A percentile compares a stretch with the other conserved stretches of the same genome.
These are phyloP conservation scores for Epichloe typhina DNA, from an alignment of 2,329 filamentous ascomycete genomes.

Conservation along the genomic window DNA sequence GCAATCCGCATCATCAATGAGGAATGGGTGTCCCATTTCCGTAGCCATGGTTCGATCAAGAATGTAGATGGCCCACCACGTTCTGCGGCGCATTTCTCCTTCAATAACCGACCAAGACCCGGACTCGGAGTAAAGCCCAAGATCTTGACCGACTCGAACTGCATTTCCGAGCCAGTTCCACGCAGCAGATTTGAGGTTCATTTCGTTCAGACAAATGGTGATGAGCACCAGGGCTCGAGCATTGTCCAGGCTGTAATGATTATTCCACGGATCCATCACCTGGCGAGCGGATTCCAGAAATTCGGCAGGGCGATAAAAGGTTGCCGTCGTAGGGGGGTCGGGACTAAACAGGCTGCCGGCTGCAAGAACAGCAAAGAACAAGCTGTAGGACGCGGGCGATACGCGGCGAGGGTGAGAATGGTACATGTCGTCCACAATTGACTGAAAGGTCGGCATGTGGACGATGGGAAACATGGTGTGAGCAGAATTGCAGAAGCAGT, in stretches of 20 bases:
- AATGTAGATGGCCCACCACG: constrained; percentile 92
- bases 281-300: constrained; percentile 60
- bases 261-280: constrained; percentile 68
- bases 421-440: constrained; percentile 67
- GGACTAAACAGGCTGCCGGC: constrained; percentile 64
- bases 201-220: constrained; percentile 70
- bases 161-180: constrained; percentile 78
- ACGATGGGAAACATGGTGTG: constrained; percentile 76
- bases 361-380: constrained; percentile 74
- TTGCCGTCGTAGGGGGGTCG: constrained; percentile 34
- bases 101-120: constrained; percentile 64
- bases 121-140: constrained; percentile 66
- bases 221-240: constrained; percentile 59
- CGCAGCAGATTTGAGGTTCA: constrained; percentile 72
- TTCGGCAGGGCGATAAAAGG: constrained; percentile 40
- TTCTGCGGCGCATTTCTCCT: constrained; percentile 69
- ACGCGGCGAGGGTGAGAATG: constrained; percentile 44
- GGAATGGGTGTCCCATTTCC: constrained; percentile 65
- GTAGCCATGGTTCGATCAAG: constrained; percentile 72
- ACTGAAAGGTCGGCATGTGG: constrained; percentile 75
- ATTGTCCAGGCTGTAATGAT: constrained; percentile 64
- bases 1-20: constrained; percentile 82
- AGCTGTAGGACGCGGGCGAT: constrained; percentile 58
- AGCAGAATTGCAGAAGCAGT: constrained; percentile 61
- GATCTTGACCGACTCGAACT: constrained; percentile 67